A percentile compares a stretch with the other conserved stretches of the same genome.
These are phyloP conservation scores for Amphirosellinia nigrospora DNA, from an alignment of 495 filamentous ascomycete genomes.

Conservation along the genomic window DNA sequence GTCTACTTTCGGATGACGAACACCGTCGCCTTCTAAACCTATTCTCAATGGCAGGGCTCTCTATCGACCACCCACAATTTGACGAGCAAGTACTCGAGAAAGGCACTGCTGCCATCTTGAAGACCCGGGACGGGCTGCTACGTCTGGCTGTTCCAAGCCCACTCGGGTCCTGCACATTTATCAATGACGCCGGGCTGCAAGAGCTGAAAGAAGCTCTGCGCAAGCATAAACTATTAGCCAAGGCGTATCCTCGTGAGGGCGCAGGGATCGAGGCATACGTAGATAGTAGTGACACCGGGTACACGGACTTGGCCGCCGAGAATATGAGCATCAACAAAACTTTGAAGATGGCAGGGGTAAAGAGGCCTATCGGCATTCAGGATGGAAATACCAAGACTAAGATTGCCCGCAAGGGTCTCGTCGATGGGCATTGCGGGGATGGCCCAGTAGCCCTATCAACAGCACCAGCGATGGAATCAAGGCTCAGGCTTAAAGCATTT, in stretches of 20 bases:
- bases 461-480: conserved; percentile 25
- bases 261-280: conserved; percentile 66
- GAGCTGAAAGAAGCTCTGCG: conserved; percentile 59
- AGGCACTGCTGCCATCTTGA: conserved; percentile 65
- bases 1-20: conserved; percentile 57
- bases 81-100: conserved; percentile 63
- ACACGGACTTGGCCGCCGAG: conserved; percentile 31
- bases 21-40: conserved; percentile 61
- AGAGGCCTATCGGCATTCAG: background rate
- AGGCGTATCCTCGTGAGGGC: conserved; percentile 60
- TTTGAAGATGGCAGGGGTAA: background rate
- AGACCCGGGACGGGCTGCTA: conserved; percentile 66
- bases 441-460: background rate
- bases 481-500: conserved; percentile 29
- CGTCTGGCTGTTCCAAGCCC: conserved; percentile 63
- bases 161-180: conserved; percentile 61
- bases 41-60: conserved; percentile 66
- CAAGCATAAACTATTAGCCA: conserved; percentile 61
- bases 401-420: conserved; percentile 11
- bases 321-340: conserved; percentile 19
- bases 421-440: conserved; percentile 26
- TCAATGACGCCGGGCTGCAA: conserved; percentile 59
- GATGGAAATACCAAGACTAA: conserved; percentile 6
- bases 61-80: conserved; percentile 68
- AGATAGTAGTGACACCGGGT: conserved; percentile 65